Evolutionary conservation across 2,329 filamentous ascomycete species (phyloP), one percentile per base, ranked within the genome.

Genomic region (Cladophialophora exuberans): DNA sequence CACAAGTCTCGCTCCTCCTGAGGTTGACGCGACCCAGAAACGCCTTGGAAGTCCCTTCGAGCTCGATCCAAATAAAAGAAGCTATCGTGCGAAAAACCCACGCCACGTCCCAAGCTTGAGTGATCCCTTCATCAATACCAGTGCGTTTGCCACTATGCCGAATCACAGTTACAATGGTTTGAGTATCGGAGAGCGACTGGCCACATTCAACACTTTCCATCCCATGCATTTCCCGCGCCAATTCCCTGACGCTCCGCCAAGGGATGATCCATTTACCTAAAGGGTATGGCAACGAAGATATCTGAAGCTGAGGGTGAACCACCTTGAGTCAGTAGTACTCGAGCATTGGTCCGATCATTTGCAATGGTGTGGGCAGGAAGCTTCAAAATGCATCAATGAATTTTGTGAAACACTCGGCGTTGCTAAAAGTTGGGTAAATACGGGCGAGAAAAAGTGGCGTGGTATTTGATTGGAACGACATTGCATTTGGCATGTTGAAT

Each of bases 31-130:
- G 25, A 68, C 67, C 28, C 72, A 76, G 47, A 76, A 75, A 53
- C 72, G 75, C 33, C 67, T 79, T 15, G 76, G 75, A 20, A 79
- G 76, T 25, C 76, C 76, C 2, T 79, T 79, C 57, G 71, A 73
- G 51, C 63, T 73, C 7, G 72, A 77, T 55, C 61, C 62, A 3
- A 66, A 60, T 10, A 66, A 65, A 45, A 69, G 67, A 45, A 70
- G 68, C 44, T 66, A 66, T 23, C 69, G 68, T 22, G 57, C 65
- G 4, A 65, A 69, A 54, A 66, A 65, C 26, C 66, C 71, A 17
- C 66, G 72, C 55, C 74, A 76, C 59, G 72, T 69, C 10, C 69
- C 72, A 26, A 76, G 72, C 35, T 66, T 73, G 52, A 76, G 73
- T 7, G 75, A 77, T 51, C 72, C 75, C 2, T 77, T 76, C 59